Evolutionary conservation across 352 stramenopile genomes (phyloP).

Genomic region (Pythium graminicola): DNA sequence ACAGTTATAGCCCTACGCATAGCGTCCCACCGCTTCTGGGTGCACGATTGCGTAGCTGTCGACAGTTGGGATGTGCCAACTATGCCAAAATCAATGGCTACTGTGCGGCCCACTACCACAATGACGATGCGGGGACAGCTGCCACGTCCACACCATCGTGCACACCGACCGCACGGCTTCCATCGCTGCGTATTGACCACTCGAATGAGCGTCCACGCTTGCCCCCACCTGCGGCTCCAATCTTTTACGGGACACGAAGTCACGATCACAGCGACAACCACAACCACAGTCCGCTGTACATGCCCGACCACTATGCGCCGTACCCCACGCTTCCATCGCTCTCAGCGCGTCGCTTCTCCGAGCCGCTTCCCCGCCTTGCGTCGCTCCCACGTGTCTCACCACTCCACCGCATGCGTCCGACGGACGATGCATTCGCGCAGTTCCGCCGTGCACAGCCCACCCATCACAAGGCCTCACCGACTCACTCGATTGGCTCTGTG

Average conservation of each 20-base stretch:
- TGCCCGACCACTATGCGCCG: slow-evolving; percentile 7
- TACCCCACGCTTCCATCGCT: slow-evolving; percentile 13
- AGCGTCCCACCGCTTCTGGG: slow-evolving; percentile 37
- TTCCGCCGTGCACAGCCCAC: slow-evolving; percentile 1
- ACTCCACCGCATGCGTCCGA: slow-evolving; percentile 4
- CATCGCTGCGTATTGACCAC: slow-evolving; percentile 20
- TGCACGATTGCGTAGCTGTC: slow-evolving; percentile 36
- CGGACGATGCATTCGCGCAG: slow-evolving; percentile 9
- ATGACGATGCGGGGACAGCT: not conserved
- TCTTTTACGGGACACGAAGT: slow-evolving; percentile 17
- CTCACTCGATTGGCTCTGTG: slow-evolving; percentile 26
- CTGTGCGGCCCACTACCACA: slow-evolving; percentile 55
- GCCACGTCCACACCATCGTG: not conserved
- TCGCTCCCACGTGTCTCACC: slow-evolving; percentile 3
- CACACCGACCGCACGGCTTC: slow-evolving; percentile 6
- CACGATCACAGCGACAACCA: not conserved
- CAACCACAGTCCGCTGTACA: slow-evolving; percentile 3
- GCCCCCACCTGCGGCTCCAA: not conserved
- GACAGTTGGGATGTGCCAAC: slow-evolving; percentile 45
- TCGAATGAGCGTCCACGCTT: slow-evolving; percentile 12
- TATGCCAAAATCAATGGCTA: slow-evolving; percentile 63
- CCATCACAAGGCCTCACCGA: slow-evolving; percentile 2
- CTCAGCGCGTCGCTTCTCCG: slow-evolving; percentile 19
- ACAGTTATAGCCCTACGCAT: slow-evolving; percentile 9
- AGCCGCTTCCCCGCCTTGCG: slow-evolving; percentile 6